A percentile compares a stretch with the other conserved stretches of the same genome.
Conservation (phyloP, 345 rosid genomes). For the Dipteronia sinensis region DNA sequence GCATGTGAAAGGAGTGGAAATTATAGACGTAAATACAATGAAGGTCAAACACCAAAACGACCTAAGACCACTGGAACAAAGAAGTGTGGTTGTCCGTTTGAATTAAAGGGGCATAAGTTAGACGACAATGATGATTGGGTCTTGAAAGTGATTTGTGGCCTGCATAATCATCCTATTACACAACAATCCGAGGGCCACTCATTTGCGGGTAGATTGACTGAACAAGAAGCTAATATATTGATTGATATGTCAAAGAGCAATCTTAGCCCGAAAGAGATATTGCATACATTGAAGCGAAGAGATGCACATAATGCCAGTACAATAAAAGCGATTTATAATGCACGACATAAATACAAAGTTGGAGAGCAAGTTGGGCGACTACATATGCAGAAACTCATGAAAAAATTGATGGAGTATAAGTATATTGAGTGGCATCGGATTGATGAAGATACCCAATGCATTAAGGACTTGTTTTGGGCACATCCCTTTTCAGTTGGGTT, state of each 20-base stretch:
- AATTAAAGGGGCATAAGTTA: slow-evolving; percentile 20
- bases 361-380: slow-evolving; percentile 15
- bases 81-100: slow-evolving; percentile 23
- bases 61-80: slow-evolving; percentile 19
- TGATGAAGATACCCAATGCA: slow-evolving; percentile 12
- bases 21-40: slow-evolving; percentile 17
- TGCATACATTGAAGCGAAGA: slow-evolving; percentile 12
- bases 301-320: slow-evolving; percentile 22
- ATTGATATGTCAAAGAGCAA: slow-evolving; percentile 18
- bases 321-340: slow-evolving; percentile 25
- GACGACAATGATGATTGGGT: slow-evolving; percentile 23
- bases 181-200: slow-evolving; percentile 21
- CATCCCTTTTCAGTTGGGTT: slow-evolving; percentile 19
- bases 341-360: not conserved
- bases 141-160: slow-evolving; percentile 22
- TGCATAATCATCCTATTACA: slow-evolving; percentile 22
- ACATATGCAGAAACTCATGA: slow-evolving; percentile 21
- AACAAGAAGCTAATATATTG: slow-evolving; percentile 22
- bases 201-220: slow-evolving; percentile 21
- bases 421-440: slow-evolving; percentile 22
- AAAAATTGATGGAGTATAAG: slow-evolving; percentile 9
- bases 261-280: slow-evolving; percentile 20
- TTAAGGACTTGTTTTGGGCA: slow-evolving; percentile 19
- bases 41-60: slow-evolving; percentile 14
- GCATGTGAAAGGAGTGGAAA: slow-evolving; percentile 25